phyloP scores from a whole-genome alignment of 2,329 filamentous ascomycete genomes.

The Didymella keratinophila region DNA sequence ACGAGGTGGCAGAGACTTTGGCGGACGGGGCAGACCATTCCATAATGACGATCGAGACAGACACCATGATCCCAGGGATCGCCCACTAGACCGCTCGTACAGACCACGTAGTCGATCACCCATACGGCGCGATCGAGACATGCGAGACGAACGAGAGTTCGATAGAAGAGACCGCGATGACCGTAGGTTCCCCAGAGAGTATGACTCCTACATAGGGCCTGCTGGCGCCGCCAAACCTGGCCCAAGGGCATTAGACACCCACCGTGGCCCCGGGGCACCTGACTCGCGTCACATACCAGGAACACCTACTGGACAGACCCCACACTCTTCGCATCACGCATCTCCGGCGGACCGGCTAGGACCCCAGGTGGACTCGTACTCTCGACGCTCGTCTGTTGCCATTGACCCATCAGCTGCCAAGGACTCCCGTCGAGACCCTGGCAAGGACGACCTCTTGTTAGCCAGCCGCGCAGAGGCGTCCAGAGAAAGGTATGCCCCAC shows the following conservation, averaged over 20 bases:
- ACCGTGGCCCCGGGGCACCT: slow-evolving; percentile 36
- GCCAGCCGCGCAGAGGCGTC: slow-evolving; percentile 57
- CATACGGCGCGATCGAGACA: slow-evolving; percentile 59
- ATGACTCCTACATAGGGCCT: slow-evolving; percentile 53
- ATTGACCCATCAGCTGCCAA: slow-evolving; percentile 45
- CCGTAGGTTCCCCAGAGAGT: slow-evolving; percentile 55
- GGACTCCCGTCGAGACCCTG: slow-evolving; percentile 50
- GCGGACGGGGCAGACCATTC: slow-evolving; percentile 56
- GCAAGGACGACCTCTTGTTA: slow-evolving; percentile 55
- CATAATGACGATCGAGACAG: slow-evolving; percentile 59
- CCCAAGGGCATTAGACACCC: slow-evolving; percentile 42
- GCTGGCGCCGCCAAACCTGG: slow-evolving; percentile 42
- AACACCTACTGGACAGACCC: slow-evolving; percentile 45
- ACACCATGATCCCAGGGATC: slow-evolving; percentile 54
- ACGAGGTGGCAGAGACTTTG: slow-evolving; percentile 57
- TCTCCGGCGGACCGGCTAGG: slow-evolving; percentile 45
- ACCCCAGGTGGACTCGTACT: slow-evolving; percentile 42
- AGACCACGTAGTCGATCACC: slow-evolving; percentile 70
- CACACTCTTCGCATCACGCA: slow-evolving; percentile 45
- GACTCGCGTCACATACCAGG: slow-evolving; percentile 45
- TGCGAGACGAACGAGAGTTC: slow-evolving; percentile 50
- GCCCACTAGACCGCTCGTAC: slow-evolving; percentile 58
- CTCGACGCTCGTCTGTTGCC: slow-evolving; percentile 48
- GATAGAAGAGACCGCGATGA: slow-evolving; percentile 53
- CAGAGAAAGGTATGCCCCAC: slow-evolving; percentile 56